Evolutionary conservation across 1,139 yeast species (phyloP).

Genomic region (Sugiyamaella pinicola): DNA sequence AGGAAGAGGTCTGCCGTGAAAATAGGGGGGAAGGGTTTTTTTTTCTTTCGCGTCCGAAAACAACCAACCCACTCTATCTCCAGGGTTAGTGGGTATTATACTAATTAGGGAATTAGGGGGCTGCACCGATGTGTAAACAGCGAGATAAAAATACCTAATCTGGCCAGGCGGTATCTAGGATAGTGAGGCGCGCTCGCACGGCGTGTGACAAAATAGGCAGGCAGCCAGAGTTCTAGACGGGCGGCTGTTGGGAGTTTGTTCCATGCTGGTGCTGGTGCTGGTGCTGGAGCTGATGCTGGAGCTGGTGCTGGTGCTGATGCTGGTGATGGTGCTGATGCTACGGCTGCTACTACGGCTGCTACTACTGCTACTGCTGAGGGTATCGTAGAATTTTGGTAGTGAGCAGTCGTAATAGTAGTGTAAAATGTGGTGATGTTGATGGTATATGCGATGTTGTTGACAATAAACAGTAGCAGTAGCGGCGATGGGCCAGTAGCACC

Average conservation of each 20-base stretch:
- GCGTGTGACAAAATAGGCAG: background rate
- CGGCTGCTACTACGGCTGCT: too few relatives aligned
- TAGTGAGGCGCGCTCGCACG: background rate
- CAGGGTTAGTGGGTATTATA: background rate
- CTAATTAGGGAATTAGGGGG: background rate
- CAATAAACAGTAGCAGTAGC: too few relatives aligned
- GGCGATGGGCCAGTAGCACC: background rate
- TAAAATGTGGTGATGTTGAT: too few relatives aligned
- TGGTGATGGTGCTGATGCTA: too few relatives aligned
- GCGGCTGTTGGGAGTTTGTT: background rate
- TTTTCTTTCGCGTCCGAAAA: background rate
- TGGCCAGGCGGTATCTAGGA: background rate
- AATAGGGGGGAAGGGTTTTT: conserved; percentile 2
- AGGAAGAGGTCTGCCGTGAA: background rate
- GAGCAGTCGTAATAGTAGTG: too few relatives aligned
- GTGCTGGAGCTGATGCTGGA: too few relatives aligned
- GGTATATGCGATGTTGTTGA: too few relatives aligned
- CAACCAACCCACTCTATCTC: background rate
- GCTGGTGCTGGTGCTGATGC: too few relatives aligned
- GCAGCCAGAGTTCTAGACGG: background rate
- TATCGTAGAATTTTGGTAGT: too few relatives aligned
- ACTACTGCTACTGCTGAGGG: too few relatives aligned
- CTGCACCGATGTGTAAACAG: background rate
- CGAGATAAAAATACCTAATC: background rate
- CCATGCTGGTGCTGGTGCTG: too few relatives aligned